phyloP scores from a whole-genome alignment of 352 stramenopile genomes.

The Phytophthora uliginosa region DNA sequence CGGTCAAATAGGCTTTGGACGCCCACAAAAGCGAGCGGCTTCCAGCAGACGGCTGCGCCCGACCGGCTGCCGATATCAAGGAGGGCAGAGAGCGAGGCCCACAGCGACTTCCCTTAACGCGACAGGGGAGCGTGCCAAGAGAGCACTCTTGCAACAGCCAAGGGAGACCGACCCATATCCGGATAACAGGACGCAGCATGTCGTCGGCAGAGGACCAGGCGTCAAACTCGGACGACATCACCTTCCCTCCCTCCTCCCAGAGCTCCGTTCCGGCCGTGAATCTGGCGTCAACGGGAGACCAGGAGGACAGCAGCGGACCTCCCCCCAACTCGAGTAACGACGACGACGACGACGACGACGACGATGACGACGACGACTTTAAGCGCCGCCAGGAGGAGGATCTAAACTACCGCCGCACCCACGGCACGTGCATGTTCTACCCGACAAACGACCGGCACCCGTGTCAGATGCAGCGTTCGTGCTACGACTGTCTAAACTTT shows the following conservation, averaged over 20 bases:
- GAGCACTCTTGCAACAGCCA: slow-evolving; percentile 8
- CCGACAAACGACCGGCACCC: slow-evolving; percentile 43
- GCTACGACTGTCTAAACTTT: slow-evolving; percentile 68
- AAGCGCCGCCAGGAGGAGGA: not conserved
- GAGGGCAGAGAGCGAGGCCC: slow-evolving; percentile 11
- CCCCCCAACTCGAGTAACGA: slow-evolving; percentile 2
- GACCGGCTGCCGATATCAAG: not conserved
- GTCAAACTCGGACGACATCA: slow-evolving; percentile 35
- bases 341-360: slow-evolving; percentile 4
- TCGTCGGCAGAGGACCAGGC: slow-evolving; percentile 20
- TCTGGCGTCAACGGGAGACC: slow-evolving; percentile 13
- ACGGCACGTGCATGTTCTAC: slow-evolving; percentile 53
- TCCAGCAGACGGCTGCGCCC: not conserved
- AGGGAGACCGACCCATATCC: not conserved
- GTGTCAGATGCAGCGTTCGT: slow-evolving; percentile 53
- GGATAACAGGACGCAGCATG: slow-evolving; percentile 19
- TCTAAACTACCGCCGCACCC: slow-evolving; percentile 36
- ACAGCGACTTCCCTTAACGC: not conserved
- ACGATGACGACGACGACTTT: slow-evolving; percentile 2
- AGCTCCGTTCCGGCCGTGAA: slow-evolving; percentile 5
- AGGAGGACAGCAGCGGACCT: slow-evolving; percentile 3
- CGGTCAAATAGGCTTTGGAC: slow-evolving; percentile 1
- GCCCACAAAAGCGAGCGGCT: not conserved
- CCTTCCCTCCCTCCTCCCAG: slow-evolving; percentile 25
- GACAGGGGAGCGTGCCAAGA: not conserved